Conservation (phyloP, 257 asterid species). For the Solanum sitiens region DNA sequence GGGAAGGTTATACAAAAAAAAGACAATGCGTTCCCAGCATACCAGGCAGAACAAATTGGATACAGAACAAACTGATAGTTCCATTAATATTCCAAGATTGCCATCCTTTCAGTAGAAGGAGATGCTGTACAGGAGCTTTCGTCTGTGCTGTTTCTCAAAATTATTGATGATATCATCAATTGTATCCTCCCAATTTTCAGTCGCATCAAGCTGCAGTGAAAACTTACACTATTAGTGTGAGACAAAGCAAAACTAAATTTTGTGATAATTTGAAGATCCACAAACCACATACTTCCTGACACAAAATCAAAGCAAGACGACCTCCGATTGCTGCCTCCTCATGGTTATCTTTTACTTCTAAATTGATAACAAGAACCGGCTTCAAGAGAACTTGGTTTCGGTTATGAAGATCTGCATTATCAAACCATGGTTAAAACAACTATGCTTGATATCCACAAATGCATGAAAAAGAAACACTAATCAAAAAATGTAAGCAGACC, state of each 20-base stretch:
- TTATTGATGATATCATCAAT: conserved; percentile 56
- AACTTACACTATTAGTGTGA: not conserved
- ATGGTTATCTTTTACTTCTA: conserved; percentile 97
- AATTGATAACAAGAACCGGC: conserved; percentile 75
- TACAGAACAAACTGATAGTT: not conserved
- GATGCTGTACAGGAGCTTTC: conserved; percentile 72
- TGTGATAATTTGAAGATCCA: not conserved
- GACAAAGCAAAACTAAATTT: not conserved
- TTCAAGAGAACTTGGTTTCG: conserved; percentile 63
- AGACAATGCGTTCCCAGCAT: not conserved
- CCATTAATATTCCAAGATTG: not conserved
- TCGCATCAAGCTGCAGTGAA: conserved; percentile 46
- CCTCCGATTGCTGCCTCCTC: conserved; percentile 98
- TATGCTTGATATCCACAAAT: not conserved
- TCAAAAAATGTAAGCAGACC: not conserved
- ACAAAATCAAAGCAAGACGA: conserved; percentile 69
- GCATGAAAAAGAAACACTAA: not conserved
- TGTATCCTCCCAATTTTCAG: conserved; percentile 73
- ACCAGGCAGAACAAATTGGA: not conserved
- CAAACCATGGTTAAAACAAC: not conserved
- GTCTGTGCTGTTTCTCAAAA: conserved; percentile 64
- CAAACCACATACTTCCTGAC: conserved; percentile 57
- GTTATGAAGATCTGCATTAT: conserved; percentile 70
- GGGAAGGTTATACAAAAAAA: not conserved
- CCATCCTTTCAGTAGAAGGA: conserved; percentile 43